phyloP scores from a whole-genome alignment of 225 moss, liverwort and hornwort genomes.

The Physcomitrium patens region DNA sequence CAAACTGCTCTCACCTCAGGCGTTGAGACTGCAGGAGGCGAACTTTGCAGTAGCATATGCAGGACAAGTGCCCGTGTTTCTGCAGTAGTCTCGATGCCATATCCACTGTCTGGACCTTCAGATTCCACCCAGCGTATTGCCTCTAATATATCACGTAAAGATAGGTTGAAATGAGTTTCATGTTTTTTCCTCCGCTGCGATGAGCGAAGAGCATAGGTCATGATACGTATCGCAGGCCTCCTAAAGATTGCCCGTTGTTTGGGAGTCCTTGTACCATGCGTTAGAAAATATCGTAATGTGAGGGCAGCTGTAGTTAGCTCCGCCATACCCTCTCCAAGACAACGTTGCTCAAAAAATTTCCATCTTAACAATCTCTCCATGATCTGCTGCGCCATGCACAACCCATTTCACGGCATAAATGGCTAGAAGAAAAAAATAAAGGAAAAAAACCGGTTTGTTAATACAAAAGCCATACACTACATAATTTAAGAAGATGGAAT shows the following conservation, averaged over 20 bases:
- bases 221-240: slow-evolving; percentile 68
- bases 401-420: slow-evolving; percentile 18
- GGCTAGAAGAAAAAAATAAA: not conserved
- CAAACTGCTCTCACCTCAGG: slow-evolving; percentile 55
- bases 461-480: not conserved
- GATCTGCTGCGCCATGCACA: slow-evolving; percentile 54
- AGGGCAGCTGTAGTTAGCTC: slow-evolving; percentile 77
- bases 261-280: slow-evolving; percentile 45
- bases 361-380: slow-evolving; percentile 75
- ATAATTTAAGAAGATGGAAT: not conserved
- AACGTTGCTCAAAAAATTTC: slow-evolving; percentile 72
- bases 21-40: slow-evolving; percentile 67
- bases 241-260: slow-evolving; percentile 57
- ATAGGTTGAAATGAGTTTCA: slow-evolving; percentile 74
- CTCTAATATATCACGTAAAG: slow-evolving; percentile 61
- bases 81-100: slow-evolving; percentile 42
- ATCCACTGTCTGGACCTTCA: slow-evolving; percentile 55
- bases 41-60: slow-evolving; percentile 72
- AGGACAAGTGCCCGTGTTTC: slow-evolving; percentile 59
- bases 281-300: slow-evolving; percentile 61
- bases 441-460: not conserved
- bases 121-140: slow-evolving; percentile 71
- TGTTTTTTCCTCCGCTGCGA: slow-evolving; percentile 79
- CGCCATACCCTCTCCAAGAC: slow-evolving; percentile 69
- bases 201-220: slow-evolving; percentile 61